Percentiles rank a stretch among this genome's conserved stretches.
Evolutionary conservation across 768 basidiomycete species (phyloP).

Genomic region (Termitomyces heimii): DNA sequence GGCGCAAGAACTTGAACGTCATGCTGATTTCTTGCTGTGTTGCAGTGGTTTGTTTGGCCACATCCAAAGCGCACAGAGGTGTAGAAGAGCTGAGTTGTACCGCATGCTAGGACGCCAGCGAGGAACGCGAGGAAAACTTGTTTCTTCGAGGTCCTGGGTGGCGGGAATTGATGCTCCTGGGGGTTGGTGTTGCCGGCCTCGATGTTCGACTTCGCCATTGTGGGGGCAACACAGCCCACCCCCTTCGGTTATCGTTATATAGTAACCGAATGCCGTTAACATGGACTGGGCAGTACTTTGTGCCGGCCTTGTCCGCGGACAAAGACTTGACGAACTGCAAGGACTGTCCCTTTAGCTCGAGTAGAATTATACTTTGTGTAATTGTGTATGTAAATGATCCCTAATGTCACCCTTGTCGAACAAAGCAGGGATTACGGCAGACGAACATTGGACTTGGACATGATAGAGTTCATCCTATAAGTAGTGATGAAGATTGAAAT

Average conservation of each 20-base stretch:
- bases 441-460: background rate
- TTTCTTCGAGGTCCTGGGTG: background rate
- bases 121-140: background rate
- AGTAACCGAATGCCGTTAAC: background rate
- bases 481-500: too few species aligned
- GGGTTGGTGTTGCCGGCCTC: background rate
- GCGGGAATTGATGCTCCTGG: background rate
- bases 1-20: constrained; percentile 37
- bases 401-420: background rate
- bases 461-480: too few species aligned
- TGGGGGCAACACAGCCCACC: background rate
- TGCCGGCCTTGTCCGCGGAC: background rate
- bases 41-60: background rate
- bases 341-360: too few species aligned
- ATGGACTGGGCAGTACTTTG: background rate
- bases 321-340: too few species aligned
- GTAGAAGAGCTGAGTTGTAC: background rate
- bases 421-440: background rate
- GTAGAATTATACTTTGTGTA: too few species aligned
- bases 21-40: constrained; percentile 5
- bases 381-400: too few species aligned
- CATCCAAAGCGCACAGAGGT: background rate
- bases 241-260: background rate
- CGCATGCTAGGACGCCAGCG: background rate
- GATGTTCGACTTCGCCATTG: background rate